These are phyloP conservation scores for Diaporthe australafricana DNA, from an alignment of 2,329 filamentous ascomycete species.

Conservation along the genomic window DNA sequence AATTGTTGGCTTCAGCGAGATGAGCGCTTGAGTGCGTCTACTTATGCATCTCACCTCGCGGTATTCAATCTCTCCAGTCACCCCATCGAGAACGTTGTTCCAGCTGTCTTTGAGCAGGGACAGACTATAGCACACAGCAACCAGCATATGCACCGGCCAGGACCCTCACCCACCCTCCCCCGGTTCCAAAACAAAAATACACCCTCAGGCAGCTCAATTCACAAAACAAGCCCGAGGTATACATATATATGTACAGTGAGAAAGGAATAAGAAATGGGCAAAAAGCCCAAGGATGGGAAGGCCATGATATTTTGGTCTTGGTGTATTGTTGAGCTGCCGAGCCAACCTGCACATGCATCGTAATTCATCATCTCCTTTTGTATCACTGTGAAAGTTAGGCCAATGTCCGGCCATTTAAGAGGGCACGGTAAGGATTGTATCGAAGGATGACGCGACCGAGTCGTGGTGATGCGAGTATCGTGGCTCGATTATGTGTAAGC, in stretches of 20 bases:
- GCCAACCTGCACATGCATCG: background rate
- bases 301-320: constrained; percentile 1
- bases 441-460: constrained; percentile 10
- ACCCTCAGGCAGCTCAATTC: background rate
- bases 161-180: background rate
- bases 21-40: background rate
- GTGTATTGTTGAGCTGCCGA: background rate
- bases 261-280: background rate
- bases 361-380: background rate
- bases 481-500: background rate
- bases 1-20: background rate
- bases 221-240: background rate
- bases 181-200: too few species aligned
- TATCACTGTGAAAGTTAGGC: constrained; percentile 45
- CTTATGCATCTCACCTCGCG: background rate
- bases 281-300: background rate
- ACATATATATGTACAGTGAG: background rate
- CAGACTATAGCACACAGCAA: background rate
- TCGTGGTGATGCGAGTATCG: background rate
- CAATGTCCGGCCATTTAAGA: constrained; percentile 20
- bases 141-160: background rate
- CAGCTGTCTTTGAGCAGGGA: background rate
- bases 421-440: constrained; percentile 9
- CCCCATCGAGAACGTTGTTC: background rate
- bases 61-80: too few species aligned